Conservation (phyloP, 306 rosid species). For the Acmispon strigosus region DNA sequence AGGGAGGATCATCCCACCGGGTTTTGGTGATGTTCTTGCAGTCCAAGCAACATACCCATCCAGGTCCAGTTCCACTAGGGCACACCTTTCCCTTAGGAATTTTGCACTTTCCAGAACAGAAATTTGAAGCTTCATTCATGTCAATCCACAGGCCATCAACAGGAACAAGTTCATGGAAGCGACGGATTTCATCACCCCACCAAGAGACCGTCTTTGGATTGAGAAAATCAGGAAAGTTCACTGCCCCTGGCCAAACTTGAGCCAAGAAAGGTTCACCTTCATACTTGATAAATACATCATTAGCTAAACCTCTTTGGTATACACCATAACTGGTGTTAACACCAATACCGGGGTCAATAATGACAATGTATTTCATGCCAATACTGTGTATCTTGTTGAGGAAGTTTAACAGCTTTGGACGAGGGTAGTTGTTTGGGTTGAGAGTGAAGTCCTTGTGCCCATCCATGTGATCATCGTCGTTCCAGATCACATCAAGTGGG, state of each 20-base stretch:
- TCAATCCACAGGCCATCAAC: slow-evolving; percentile 91
- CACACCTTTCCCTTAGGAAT: slow-evolving; percentile 58
- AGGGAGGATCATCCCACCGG: slow-evolving; percentile 84
- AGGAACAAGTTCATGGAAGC: slow-evolving; percentile 86
- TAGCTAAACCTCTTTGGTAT: slow-evolving; percentile 56
- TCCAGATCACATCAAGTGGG: slow-evolving; percentile 95
- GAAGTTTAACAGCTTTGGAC: slow-evolving; percentile 61
- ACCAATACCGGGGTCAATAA: slow-evolving; percentile 75
- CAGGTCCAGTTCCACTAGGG: slow-evolving; percentile 42
- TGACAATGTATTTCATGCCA: slow-evolving; percentile 86
- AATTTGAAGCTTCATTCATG: slow-evolving; percentile 80
- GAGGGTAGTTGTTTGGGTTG: slow-evolving; percentile 55
- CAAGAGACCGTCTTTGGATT: slow-evolving; percentile 73
- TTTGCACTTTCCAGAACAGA: slow-evolving; percentile 72
- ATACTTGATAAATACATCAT: slow-evolving; percentile 75
- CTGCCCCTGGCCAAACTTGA: slow-evolving; percentile 96
- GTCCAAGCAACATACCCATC: slow-evolving; percentile 74
- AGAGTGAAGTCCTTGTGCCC: slow-evolving; percentile 85
- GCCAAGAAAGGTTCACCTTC: slow-evolving; percentile 71
- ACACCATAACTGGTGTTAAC: slow-evolving; percentile 65
- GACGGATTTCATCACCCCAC: slow-evolving; percentile 81
- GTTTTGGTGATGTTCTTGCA: slow-evolving; percentile 73
- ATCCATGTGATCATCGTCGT: slow-evolving; percentile 90
- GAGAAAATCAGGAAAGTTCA: slow-evolving; percentile 77
- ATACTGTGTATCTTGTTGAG: slow-evolving; percentile 61